Evolutionary conservation across 768 basidiomycete genomes (phyloP).

Genomic region (Rhodosporidiobolus odoratus): DNA sequence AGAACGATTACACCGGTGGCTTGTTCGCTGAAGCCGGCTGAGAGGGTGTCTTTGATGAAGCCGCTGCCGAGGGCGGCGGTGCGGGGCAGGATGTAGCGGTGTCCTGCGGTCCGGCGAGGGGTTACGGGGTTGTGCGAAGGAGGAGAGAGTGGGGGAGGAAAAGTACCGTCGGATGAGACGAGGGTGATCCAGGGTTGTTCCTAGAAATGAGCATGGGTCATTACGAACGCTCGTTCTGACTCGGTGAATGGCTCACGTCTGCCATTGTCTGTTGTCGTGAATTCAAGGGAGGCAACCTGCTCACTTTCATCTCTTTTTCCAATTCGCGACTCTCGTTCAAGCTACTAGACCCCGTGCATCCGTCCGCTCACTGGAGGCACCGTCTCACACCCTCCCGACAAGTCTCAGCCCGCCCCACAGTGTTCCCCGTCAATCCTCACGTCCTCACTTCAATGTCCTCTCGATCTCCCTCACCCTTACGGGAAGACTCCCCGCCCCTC

Average conservation of each 20-base stretch:
- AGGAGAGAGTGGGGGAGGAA: neutral
- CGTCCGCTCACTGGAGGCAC: neutral
- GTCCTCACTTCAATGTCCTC: neutral
- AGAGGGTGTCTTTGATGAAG: constrained; percentile 27
- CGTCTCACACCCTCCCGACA: neutral
- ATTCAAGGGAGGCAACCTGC: neutral
- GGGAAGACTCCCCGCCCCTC: constrained; percentile 22
- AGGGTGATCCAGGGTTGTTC: constrained; percentile 27
- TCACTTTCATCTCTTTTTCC: neutral
- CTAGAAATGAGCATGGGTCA: neutral
- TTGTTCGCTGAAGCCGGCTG: constrained; percentile 27
- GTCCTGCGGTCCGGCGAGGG: constrained; percentile 5
- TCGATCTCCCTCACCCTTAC: neutral
- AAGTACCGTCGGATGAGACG: constrained; percentile 26
- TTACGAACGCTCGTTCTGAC: neutral
- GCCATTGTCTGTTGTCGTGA: neutral
- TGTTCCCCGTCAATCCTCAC: neutral
- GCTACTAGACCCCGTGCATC: neutral
- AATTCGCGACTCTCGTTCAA: neutral
- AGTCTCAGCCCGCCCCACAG: neutral
- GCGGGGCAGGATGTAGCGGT: constrained; percentile 36
- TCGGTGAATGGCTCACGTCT: neutral
- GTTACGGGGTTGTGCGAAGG: neutral
- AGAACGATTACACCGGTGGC: constrained; percentile 9
- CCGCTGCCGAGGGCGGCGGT: constrained; percentile 28